Evolutionary conservation across 768 basidiomycete species (phyloP), one percentile per base, ranked within the genome.

Genomic region (Lentinus tigrinus): DNA sequence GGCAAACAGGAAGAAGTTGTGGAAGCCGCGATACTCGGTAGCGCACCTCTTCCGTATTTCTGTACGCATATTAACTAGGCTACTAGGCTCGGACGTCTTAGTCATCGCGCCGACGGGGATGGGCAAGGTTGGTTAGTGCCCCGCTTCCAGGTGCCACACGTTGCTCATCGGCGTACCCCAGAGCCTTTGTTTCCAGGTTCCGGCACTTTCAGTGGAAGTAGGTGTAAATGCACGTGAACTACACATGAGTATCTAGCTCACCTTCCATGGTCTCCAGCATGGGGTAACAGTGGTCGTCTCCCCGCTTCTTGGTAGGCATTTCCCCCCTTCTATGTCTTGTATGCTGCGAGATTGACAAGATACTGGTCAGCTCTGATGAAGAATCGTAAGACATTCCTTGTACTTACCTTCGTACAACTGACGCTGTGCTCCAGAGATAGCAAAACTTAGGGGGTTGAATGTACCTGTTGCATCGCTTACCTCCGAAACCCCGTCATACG

Each of bases 171-270:
- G 9, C 14, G 23, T 38, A 24, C 39, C 39, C 4, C 50, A 92
- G 90, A 92, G 90, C 65, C 65, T 94, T 3, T 94, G 92, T 71
- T 94, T 93, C 67, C 92, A 93, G 73, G 74, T 93, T 27, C 92
- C 92, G 43, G 91, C 92, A 0, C 73, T 88, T 34, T 84, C 85
- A 9, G 82, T 79, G 39, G 75, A 81, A 56, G 89, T 88, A 57
- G 52, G 71, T 36, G 89, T 88, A 57, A 51, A 70, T 36, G 11
- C 39, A 40, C 49, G 21, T 42, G 53, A 14, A 63, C 65, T 17
- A 26, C n/a, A 38, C 2, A 37, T 24, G 31, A 17, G 37, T 28
- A 13, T 2, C 17, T 19, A 24, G 27, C 37, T 9, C 26, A 17
- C 11, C 37, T 44, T 51, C 14, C 47, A 11, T 17, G 31, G n/a